phyloP scores from a whole-genome alignment of 1,284 basidiomycete species.

The Schizophyllum amplum region DNA sequence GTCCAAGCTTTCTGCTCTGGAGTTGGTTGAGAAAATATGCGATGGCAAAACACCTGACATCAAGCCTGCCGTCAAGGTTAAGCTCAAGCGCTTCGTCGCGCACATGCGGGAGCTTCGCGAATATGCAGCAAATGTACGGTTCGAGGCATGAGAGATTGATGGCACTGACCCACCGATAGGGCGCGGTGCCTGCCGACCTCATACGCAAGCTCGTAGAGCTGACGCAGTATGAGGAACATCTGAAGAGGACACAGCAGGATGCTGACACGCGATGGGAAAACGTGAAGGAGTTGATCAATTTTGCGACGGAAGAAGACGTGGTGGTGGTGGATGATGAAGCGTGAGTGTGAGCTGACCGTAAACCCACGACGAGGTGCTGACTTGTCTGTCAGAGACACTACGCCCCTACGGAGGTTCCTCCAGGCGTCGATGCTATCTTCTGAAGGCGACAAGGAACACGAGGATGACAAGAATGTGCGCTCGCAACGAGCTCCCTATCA shows the following conservation, averaged over 20 bases:
- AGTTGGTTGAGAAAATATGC: constrained; percentile 53
- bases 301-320: constrained; percentile 48
- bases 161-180: constrained; percentile 26
- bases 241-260: constrained; percentile 66
- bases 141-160: not conserved
- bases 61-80: constrained; percentile 59
- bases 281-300: constrained; percentile 75
- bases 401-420: constrained; percentile 72
- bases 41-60: constrained; percentile 54
- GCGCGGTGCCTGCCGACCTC: constrained; percentile 55
- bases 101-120: constrained; percentile 47
- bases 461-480: constrained; percentile 46
- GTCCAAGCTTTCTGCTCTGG: constrained; percentile 48
- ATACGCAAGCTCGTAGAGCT: constrained; percentile 54
- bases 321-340: constrained; percentile 7
- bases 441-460: constrained; percentile 63
- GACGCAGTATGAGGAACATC: constrained; percentile 61
- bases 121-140: constrained; percentile 45
- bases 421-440: constrained; percentile 83
- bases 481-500: constrained; percentile 1
- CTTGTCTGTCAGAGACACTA: too few species aligned
- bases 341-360: not conserved
- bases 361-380: constrained; percentile 1
- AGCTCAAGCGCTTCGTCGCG: constrained; percentile 52
- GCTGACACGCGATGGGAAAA: constrained; percentile 81